phyloP scores from a whole-genome alignment of 1,139 yeast genomes.

The Hyphopichia fennica region DNA sequence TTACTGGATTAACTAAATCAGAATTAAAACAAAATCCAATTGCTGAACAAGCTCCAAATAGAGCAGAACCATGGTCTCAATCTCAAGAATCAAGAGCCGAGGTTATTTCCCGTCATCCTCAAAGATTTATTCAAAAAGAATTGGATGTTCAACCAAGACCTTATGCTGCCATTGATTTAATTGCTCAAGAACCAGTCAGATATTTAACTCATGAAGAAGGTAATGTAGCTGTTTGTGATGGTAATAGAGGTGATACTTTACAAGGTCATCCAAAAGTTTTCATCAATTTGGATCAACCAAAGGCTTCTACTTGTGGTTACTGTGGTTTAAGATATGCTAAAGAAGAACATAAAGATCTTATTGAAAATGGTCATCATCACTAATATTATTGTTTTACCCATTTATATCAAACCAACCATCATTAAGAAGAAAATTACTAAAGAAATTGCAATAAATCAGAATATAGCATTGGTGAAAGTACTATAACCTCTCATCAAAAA shows the following conservation, averaged over 20 bases:
- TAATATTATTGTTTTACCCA: too few species aligned
- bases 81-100: conserved; percentile 65
- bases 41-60: conserved; percentile 73
- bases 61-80: conserved; percentile 67
- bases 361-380: conserved; percentile 23
- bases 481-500: too few species aligned
- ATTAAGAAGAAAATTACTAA: too few species aligned
- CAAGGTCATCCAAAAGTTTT: conserved; percentile 86
- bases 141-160: conserved; percentile 73
- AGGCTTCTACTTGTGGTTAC: conserved; percentile 73
- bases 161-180: conserved; percentile 80
- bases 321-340: conserved; percentile 72
- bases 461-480: too few species aligned
- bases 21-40: conserved; percentile 36
- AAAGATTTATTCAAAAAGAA: conserved; percentile 71
- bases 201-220: conserved; percentile 52
- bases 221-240: conserved; percentile 79
- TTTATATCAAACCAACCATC: too few species aligned
- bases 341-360: conserved; percentile 41
- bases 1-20: conserved; percentile 38
- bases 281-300: conserved; percentile 77
- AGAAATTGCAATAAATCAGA: too few species aligned
- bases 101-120: conserved; percentile 55
- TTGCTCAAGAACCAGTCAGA: conserved; percentile 70
- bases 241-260: conserved; percentile 66